Evolutionary conservation across 306 rosid genomes (phyloP).

Genomic region (Pyrus pyrifolia): DNA sequence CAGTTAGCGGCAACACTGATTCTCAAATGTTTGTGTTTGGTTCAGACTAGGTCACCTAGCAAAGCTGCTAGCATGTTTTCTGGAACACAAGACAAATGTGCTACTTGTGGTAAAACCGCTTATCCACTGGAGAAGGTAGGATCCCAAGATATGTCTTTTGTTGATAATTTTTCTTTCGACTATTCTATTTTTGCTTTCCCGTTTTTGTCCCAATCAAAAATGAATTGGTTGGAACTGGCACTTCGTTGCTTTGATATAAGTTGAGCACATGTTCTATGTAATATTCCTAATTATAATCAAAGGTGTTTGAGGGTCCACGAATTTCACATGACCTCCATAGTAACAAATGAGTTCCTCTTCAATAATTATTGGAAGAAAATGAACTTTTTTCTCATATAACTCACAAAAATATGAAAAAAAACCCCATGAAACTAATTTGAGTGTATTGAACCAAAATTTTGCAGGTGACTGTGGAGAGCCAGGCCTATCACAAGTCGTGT

Average conservation of each 20-base stretch:
- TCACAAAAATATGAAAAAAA: neutral
- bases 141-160: neutral
- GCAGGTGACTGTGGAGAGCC: slow-evolving; percentile 94
- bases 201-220: neutral
- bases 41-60: slow-evolving; percentile 84
- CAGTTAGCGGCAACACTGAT: slow-evolving; percentile 13
- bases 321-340: neutral
- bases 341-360: neutral
- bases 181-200: neutral
- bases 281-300: neutral
- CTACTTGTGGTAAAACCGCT: slow-evolving; percentile 89
- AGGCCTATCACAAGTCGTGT: slow-evolving; percentile 79
- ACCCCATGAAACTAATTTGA: neutral
- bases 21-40: slow-evolving; percentile 20
- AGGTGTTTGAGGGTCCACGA: neutral
- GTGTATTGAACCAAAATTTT: neutral
- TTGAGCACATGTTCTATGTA: neutral
- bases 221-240: neutral
- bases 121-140: slow-evolving; percentile 91
- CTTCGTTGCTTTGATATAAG: neutral
- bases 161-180: neutral
- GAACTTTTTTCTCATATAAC: neutral
- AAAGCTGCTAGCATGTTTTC: slow-evolving; percentile 97
- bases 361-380: neutral
- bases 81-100: slow-evolving; percentile 91